A percentile compares a stretch with the other conserved stretches of the same genome.
These are phyloP conservation scores for Aspergillus carlsbadensis DNA, from an alignment of 495 filamentous ascomycete species.

Conservation along the genomic window DNA sequence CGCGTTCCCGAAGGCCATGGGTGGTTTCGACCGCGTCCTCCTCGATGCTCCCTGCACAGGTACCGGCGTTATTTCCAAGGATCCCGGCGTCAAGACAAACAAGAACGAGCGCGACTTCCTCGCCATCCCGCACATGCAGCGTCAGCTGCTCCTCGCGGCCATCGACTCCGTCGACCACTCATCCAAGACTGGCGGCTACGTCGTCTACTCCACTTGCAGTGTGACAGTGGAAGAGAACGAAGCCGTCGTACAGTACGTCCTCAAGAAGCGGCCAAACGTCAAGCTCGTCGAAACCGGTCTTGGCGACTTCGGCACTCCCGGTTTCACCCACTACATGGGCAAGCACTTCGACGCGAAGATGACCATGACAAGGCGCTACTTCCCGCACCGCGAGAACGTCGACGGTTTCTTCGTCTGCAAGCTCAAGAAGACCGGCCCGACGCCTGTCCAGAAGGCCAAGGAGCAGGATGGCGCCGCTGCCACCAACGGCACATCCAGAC, in stretches of 20 bases:
- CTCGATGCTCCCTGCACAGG: constrained; percentile 82
- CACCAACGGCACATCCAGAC: constrained; percentile 16
- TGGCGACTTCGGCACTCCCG: constrained; percentile 82
- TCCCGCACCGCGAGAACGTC: constrained; percentile 93
- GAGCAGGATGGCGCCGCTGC: constrained; percentile 23
- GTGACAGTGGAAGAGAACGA: constrained; percentile 95
- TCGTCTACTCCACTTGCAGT: constrained; percentile 92
- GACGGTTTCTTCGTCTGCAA: constrained; percentile 99
- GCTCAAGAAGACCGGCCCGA: constrained; percentile 86
- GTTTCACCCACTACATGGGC: constrained; percentile 82
- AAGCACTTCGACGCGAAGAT: constrained; percentile 86
- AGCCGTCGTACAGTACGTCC: constrained; percentile 86
- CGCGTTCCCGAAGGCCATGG: constrained; percentile 85
- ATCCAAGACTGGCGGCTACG: constrained; percentile 84
- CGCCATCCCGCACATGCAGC: constrained; percentile 86
- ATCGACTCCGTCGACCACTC: constrained; percentile 91
- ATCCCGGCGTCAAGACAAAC: constrained; percentile 93
- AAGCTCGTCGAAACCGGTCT: constrained; percentile 90
- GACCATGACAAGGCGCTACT: constrained; percentile 83
- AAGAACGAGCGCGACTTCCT: constrained; percentile 94
- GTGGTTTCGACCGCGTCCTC: constrained; percentile 84
- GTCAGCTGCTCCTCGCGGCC: constrained; percentile 86
- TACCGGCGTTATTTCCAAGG: constrained; percentile 92
- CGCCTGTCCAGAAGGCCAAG: constrained; percentile 53
- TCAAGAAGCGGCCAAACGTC: constrained; percentile 88